Base-by-base conservation (phyloP, 2,329 filamentous ascomycete species). In the Fusarium torreyae region DNA sequence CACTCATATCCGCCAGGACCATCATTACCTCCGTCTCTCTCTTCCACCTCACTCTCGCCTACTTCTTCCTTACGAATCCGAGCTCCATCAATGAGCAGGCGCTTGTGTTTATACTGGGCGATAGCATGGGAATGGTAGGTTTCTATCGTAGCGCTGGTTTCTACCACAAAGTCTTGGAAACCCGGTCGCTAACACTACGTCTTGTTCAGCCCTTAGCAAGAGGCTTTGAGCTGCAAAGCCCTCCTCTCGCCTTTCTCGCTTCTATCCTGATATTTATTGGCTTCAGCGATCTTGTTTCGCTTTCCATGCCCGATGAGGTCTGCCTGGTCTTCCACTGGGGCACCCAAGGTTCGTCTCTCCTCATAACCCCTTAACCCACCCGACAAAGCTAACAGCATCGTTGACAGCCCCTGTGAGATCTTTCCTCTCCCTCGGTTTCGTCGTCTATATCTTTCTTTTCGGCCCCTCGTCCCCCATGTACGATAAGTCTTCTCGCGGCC, bases 31-130 rank as follows among this genome's bases (percentile, higher is more conserved):
- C 89, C 53, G 83, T 97, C 72, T 92, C 92, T 72, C 87, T 97
- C 77, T 94, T 96, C 83, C 93, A 97, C 81, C 81, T 97, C 69
- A 93, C 92, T 7, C 84, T 96, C 49, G 94, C 91, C 74, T 94
- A 91, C 81, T 93, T 96, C 83, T 91, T 98, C 82, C 85, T 97
- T 74, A 91, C 88, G 42, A 90, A 86, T 61, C 94, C 94, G 7
- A 82, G 83, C 65, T 85, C 87, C 43, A 85, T 98, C 74, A 89
- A 92, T 49, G 91, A 95, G 76, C 93, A 97, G 75, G 89, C 91
- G 53, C 79, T 97, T 22, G 92, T 97, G 48, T 93, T 89, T 72
- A 87, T 97, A 31, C 82, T 97, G 26, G 94, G 94, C 56, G 92
- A 97, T 79, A 89, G 92, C 54, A 92, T 97, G 89, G 89, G 91